Conservation (phyloP, 495 filamentous ascomycete genomes). For the Penicillium mononematosum region DNA sequence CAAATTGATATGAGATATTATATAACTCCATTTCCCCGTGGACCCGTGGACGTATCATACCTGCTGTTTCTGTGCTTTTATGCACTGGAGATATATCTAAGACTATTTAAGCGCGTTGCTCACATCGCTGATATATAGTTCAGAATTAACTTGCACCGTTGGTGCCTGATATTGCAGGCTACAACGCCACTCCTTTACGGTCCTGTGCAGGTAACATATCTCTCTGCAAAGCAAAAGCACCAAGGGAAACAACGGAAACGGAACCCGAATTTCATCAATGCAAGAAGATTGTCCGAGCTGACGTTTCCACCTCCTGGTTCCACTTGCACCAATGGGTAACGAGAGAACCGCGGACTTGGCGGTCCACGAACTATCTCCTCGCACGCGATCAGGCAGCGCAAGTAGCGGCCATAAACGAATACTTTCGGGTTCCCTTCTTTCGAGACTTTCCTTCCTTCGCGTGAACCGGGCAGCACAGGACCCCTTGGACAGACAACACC, state of each 20-base stretch:
- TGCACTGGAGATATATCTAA: not conserved
- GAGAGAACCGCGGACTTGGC: constrained; percentile 18
- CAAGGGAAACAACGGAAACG: not conserved
- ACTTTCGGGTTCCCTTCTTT: constrained; percentile 61
- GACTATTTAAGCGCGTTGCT: not conserved
- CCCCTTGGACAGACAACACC: constrained; percentile 38
- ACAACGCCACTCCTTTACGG: constrained; percentile 7
- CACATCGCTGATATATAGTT: not conserved
- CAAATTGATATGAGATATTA: not conserved
- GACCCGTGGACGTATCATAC: too few relatives aligned
- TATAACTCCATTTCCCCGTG: too few relatives aligned
- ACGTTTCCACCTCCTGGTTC: constrained; percentile 17
- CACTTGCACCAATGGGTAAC: constrained; percentile 37
- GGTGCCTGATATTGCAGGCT: constrained; percentile 12
- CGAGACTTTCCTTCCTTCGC: constrained; percentile 56
- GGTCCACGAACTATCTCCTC: constrained; percentile 28
- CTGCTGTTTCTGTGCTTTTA: too few relatives aligned
- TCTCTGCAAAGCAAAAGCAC: not conserved
- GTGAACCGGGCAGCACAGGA: constrained; percentile 39
- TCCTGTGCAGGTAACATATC: constrained; percentile 1
- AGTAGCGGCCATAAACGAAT: constrained; percentile 60
- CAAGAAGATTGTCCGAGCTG: constrained; percentile 26
- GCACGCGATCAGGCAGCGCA: constrained; percentile 41
- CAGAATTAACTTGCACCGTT: not conserved
- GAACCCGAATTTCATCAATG: constrained; percentile 10